Base-by-base conservation (phyloP, 2,329 filamentous ascomycete species). In the Biscogniauxia sp. region DNA sequence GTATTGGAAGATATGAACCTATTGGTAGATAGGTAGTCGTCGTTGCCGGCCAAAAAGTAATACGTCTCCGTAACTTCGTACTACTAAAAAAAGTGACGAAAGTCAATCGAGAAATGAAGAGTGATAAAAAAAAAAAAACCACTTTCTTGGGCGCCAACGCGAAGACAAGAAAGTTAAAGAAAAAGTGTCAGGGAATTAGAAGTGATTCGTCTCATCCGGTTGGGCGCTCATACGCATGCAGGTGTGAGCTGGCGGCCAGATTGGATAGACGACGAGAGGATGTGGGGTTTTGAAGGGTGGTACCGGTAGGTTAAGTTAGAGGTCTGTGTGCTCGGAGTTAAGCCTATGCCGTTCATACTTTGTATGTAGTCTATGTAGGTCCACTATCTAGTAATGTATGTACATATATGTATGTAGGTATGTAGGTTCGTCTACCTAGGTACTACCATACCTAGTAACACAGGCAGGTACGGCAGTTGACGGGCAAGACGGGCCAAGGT, bases 161-260 rank as follows among this genome's bases (percentile, higher is more conserved):
- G 13, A 45, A 6, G 37, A 45, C 37, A n/a, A 45, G 56, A 54
- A 15, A 51, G 55, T 11, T 17, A 19, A n/a, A n/a, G 37, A 53
- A 56, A 56, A 53, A 37, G 37, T 20, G n/a, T 37, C 17, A 51
- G 45, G n/a, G 20, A 51, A 25, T 25, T 19, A 25, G 23, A 51
- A 15, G 15, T 51, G 50, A 51, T 51, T 51, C 20, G 19, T 51
- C 19, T 20, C 8, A 19, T 20, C 19, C 9, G 60, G 56, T 64
- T 62, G 61, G 61, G 59, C 57, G 59, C 28, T 32, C 51, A 65
- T 45, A 45, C 11, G 11, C 37, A 45, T 64, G 65, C 65, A 67
- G 25, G 65, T 67, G 59, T 67, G 65, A 61, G 65, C 57, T 66
- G 65, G 63, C 65, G 61, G 2, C 37, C 37, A 45, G 37, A 45